Base-by-base conservation (phyloP, 768 basidiomycete genomes). In the Phallus indusiatus region DNA sequence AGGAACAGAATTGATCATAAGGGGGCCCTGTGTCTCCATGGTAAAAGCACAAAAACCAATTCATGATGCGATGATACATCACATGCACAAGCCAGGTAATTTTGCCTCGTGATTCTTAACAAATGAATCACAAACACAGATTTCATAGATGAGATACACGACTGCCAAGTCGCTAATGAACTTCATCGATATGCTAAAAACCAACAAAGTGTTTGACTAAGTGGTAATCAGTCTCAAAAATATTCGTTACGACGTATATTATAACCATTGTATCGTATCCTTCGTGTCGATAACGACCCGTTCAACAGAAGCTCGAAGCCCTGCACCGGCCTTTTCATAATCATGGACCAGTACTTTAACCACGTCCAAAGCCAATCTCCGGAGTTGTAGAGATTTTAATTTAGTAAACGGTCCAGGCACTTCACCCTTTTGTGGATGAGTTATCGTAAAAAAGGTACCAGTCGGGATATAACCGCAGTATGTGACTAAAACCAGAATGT, bases 371-470 rank as follows among this genome's bases (percentile, higher is more conserved):
- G 79, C 84, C 20, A 92, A 75, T 34, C 76, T 72, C 58, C 82
- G 79, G 47, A 84, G 62, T 20, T 69, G 67, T 14, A 72, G 61
- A 1, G 59, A 36, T 14, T 81, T 78, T n/a, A 96, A 72, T 67
- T 81, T 87, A 55, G 74, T 70, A 72, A 84, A 97, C 21, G 94
- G 94, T 0, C 94, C 95, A 16, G 74, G 72, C 34, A 94, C 67
- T 56, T 76, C 73, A 9, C 93, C 94, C 52, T 84, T 86, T 28
- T 74, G 73, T n/a, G 89, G 76, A 68, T 96, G 93, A 10, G 71
- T 74, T 49, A 94, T 77, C 66, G 75, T 76, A 73, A 96, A 97
- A 84, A 96, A 18, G 93, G 92, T 10, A 78, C 72, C 7, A 95
- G 74, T 21, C 86, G 82, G 17, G 81, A 76, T 60, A 76, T 75